Conservation (phyloP, 1,139 yeast species). For the Saccharomyces hybrid region DNA sequence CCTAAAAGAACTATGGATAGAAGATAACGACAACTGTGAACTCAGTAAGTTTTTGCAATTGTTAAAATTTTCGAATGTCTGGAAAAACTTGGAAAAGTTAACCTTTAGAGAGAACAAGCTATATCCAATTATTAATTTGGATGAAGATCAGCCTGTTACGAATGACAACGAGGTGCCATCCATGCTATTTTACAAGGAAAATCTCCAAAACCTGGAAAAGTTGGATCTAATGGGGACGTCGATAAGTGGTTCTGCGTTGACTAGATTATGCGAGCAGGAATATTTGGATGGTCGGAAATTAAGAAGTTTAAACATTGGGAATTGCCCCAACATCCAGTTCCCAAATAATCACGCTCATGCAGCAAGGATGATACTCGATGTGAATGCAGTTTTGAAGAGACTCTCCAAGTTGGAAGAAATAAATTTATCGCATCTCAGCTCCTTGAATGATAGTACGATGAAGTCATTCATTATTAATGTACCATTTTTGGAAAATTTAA, state of each 20-base stretch:
- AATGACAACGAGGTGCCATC: not conserved
- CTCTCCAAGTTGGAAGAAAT: slow-evolving; percentile 20
- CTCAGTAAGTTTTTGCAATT: slow-evolving; percentile 15
- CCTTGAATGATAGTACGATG: slow-evolving; percentile 19
- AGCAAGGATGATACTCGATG: slow-evolving; percentile 7
- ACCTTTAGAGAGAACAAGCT: slow-evolving; percentile 26
- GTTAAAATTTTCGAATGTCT: slow-evolving; percentile 13
- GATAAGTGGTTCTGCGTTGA: slow-evolving; percentile 22
- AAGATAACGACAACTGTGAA: slow-evolving; percentile 21
- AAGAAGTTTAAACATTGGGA: slow-evolving; percentile 23
- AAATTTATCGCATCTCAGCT: slow-evolving; percentile 22
- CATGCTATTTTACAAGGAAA: slow-evolving; percentile 10
- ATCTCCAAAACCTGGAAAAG: slow-evolving; percentile 14
- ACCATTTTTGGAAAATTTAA: slow-evolving; percentile 12
- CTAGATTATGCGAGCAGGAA: slow-evolving; percentile 9
- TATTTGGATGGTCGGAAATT: slow-evolving; percentile 10
- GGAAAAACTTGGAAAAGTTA: slow-evolving; percentile 14
- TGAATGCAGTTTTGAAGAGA: slow-evolving; percentile 10
- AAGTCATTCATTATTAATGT: slow-evolving; percentile 13
- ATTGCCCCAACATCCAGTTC: slow-evolving; percentile 24
- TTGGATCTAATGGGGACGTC: slow-evolving; percentile 30
- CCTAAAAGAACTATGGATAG: slow-evolving; percentile 27
- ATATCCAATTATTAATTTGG: slow-evolving; percentile 10
- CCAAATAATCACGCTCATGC: slow-evolving; percentile 10
- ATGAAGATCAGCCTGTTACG: slow-evolving; percentile 1